Evolutionary conservation across 1,284 basidiomycete genomes (phyloP).

Genomic region (Grifola frondosa): DNA sequence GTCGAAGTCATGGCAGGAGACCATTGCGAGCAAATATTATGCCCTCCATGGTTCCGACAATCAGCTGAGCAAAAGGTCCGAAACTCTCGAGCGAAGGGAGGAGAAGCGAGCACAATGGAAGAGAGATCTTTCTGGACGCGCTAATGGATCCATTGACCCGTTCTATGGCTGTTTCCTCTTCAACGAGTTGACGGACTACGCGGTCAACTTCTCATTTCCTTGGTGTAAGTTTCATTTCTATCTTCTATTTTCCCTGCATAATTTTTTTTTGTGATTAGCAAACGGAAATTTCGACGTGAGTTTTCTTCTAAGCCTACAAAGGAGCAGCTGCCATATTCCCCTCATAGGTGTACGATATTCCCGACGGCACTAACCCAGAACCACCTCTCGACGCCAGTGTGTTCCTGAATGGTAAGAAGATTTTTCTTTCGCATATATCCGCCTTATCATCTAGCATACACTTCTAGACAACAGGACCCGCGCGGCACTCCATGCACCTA

Average conservation of each 20-base stretch:
- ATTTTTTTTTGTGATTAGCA: constrained; percentile 9
- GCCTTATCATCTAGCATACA: neutral
- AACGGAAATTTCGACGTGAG: constrained; percentile 23
- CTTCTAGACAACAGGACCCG: constrained; percentile 49
- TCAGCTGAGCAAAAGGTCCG: constrained; percentile 8
- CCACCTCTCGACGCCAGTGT: constrained; percentile 46
- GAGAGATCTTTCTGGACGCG: constrained; percentile 25
- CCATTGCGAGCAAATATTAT: constrained; percentile 14
- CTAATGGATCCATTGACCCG: constrained; percentile 33
- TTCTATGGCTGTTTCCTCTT: constrained; percentile 34
- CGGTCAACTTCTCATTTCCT: constrained; percentile 44
- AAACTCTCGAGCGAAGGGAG: constrained; percentile 16
- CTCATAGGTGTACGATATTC: constrained; percentile 46
- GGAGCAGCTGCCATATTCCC: neutral
- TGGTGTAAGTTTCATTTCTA: constrained; percentile 51
- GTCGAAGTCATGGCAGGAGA: constrained; percentile 5
- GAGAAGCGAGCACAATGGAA: constrained; percentile 19
- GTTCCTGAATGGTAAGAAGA: constrained; percentile 56
- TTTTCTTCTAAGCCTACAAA: neutral
- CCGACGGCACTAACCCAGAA: constrained; percentile 52
- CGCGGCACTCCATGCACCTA: constrained; percentile 66
- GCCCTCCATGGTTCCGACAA: constrained; percentile 4
- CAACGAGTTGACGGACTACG: constrained; percentile 35
- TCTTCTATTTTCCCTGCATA: neutral
- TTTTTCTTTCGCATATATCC: neutral